Evolutionary conservation across 2,329 filamentous ascomycete genomes (phyloP).

Genomic region (Macrophomina pseudophaseolina): DNA sequence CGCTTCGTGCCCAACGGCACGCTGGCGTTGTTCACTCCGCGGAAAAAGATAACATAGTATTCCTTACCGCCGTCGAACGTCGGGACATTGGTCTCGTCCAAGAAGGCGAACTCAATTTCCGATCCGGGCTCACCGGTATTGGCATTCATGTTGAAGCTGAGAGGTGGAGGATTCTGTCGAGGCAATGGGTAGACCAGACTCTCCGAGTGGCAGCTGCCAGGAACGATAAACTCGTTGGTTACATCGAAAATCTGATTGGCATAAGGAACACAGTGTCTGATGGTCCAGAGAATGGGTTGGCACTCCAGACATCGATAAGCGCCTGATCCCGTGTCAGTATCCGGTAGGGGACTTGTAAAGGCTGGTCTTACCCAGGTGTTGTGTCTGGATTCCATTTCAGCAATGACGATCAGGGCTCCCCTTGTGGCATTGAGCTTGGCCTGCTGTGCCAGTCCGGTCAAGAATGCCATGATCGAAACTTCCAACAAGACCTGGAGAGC

Average conservation of each 20-base stretch:
- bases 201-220: slow-evolving; percentile 41
- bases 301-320: slow-evolving; percentile 49
- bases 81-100: slow-evolving; percentile 36
- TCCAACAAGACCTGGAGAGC: slow-evolving; percentile 1
- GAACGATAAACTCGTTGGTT: slow-evolving; percentile 41
- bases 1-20: slow-evolving; percentile 43
- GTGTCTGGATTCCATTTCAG: not conserved
- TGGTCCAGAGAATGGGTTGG: slow-evolving; percentile 49
- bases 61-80: slow-evolving; percentile 33
- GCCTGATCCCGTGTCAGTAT: slow-evolving; percentile 37
- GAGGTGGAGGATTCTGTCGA: slow-evolving; percentile 42
- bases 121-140: slow-evolving; percentile 40
- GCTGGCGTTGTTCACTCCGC: slow-evolving; percentile 44
- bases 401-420: not conserved
- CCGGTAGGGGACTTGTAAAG: not conserved
- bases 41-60: slow-evolving; percentile 52
- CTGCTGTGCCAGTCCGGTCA: not conserved
- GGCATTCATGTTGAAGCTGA: slow-evolving; percentile 37
- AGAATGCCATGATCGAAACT: slow-evolving; percentile 1
- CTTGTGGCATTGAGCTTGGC: not conserved
- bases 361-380: not conserved
- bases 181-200: slow-evolving; percentile 49
- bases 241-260: slow-evolving; percentile 50
- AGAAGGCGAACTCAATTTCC: slow-evolving; percentile 40
- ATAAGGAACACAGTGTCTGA: slow-evolving; percentile 50